Evolutionary conservation across 345 rosid species (phyloP).

Genomic region (Syzygium grande): DNA sequence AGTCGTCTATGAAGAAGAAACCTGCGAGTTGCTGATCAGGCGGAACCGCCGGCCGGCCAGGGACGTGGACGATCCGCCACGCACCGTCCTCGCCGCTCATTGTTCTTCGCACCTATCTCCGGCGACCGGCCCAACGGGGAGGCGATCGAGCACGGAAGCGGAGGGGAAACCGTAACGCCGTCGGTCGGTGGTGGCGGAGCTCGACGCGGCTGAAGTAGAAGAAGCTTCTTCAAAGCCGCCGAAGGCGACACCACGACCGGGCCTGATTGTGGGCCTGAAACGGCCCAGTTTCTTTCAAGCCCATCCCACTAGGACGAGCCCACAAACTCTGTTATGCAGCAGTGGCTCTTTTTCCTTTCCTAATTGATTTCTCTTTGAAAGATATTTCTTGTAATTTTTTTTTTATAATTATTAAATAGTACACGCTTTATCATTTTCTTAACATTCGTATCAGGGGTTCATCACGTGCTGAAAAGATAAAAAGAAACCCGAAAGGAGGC

Average conservation of each 20-base stretch:
- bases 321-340: not conserved
- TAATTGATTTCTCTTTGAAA: not conserved
- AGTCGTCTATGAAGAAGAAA: not conserved
- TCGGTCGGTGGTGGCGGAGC: not conserved
- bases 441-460: not conserved
- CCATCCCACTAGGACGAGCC: not conserved
- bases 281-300: not conserved
- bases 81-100: not conserved
- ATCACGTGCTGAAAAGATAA: not conserved
- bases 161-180: not conserved
- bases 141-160: not conserved
- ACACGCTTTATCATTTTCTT: not conserved
- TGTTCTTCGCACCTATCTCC: not conserved
- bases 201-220: not conserved
- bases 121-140: not conserved
- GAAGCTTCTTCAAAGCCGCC: too few species aligned
- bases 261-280: not conserved
- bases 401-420: slow-evolving; percentile 4
- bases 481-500: not conserved
- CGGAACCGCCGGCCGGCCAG: slow-evolving; percentile 37
- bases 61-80: slow-evolving; percentile 43
- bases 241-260: too few species aligned
- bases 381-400: not conserved
- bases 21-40: slow-evolving; percentile 62
- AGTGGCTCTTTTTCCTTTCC: slow-evolving; percentile 11